phyloP scores from a whole-genome alignment of 2,329 filamentous ascomycete species.

The Aspergillus sp. region DNA sequence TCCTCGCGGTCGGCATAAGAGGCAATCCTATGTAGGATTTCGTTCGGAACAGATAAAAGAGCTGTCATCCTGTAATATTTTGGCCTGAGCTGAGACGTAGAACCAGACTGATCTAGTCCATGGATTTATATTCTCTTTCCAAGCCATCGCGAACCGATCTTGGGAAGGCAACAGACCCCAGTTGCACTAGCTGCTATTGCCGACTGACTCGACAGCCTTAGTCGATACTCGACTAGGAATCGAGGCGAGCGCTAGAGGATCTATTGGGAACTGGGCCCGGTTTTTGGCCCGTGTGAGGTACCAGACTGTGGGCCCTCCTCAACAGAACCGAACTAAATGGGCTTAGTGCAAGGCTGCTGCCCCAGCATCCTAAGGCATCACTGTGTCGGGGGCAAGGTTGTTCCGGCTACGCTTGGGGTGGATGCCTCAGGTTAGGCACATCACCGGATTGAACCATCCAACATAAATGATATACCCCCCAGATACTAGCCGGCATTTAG shows the following conservation, averaged over 20 bases:
- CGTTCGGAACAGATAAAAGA: neutral
- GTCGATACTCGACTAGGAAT: neutral
- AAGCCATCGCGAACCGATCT: neutral
- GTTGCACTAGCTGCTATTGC: neutral
- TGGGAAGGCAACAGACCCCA: neutral
- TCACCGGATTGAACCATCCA: no score
- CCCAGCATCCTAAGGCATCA: neutral
- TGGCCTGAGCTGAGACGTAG: neutral
- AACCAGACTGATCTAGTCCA: neutral
- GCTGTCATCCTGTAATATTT: neutral
- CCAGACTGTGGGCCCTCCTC: no score
- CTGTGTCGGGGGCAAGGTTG: neutral
- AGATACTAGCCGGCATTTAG: no score
- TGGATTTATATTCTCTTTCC: neutral
- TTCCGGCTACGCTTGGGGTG: neutral
- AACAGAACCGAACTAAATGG: neutral
- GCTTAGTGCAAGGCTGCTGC: neutral
- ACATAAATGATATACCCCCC: no score
- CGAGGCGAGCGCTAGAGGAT: no score
- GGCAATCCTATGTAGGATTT: neutral
- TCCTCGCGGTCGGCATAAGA: neutral
- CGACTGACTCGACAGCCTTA: neutral
- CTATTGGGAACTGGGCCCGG: no score
- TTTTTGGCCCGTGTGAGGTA: no score
- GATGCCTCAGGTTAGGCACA: no score